phyloP scores from a whole-genome alignment of 1,284 basidiomycete species.

The Tilletia setariae region DNA sequence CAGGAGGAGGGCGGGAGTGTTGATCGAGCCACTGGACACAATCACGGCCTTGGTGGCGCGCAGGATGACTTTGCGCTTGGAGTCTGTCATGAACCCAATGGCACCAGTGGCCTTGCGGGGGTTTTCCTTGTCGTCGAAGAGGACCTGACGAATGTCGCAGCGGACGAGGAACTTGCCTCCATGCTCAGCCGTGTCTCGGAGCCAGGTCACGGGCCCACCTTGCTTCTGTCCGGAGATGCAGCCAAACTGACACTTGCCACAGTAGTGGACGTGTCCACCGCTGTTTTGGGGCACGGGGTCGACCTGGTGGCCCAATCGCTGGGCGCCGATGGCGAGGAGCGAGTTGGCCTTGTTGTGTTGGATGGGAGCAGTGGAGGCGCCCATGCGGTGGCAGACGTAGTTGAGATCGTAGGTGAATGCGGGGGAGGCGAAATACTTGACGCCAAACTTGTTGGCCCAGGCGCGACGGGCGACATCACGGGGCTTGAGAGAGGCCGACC shows the following conservation, averaged over 20 bases:
- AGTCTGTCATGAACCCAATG: constrained; percentile 31
- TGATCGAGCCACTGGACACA: constrained; percentile 55
- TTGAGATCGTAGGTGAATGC: constrained; percentile 55
- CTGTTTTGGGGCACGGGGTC: constrained; percentile 56
- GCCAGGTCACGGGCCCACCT: constrained; percentile 53
- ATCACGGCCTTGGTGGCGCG: constrained; percentile 55
- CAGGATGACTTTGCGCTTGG: constrained; percentile 40
- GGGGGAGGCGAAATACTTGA: constrained; percentile 54
- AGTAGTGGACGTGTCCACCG: constrained; percentile 54
- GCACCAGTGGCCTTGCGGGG: constrained; percentile 41
- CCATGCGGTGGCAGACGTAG: constrained; percentile 55
- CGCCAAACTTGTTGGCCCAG: constrained; percentile 55
- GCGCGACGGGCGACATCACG: constrained; percentile 55
- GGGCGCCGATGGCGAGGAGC: constrained; percentile 50
- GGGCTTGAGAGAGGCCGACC: constrained; percentile 57
- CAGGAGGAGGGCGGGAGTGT: constrained; percentile 58
- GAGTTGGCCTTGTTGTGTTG: constrained; percentile 55
- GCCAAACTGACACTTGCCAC: constrained; percentile 56
- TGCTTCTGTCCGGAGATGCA: constrained; percentile 56
- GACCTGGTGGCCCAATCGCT: constrained; percentile 51
- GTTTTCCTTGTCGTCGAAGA: constrained; percentile 49
- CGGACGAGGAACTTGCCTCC: constrained; percentile 54
- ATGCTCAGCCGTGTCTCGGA: constrained; percentile 54
- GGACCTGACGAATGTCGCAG: constrained; percentile 54
- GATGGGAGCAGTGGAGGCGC: constrained; percentile 50